phyloP scores from a whole-genome alignment of 805 yeast species.

The Lachancea sp. region DNA sequence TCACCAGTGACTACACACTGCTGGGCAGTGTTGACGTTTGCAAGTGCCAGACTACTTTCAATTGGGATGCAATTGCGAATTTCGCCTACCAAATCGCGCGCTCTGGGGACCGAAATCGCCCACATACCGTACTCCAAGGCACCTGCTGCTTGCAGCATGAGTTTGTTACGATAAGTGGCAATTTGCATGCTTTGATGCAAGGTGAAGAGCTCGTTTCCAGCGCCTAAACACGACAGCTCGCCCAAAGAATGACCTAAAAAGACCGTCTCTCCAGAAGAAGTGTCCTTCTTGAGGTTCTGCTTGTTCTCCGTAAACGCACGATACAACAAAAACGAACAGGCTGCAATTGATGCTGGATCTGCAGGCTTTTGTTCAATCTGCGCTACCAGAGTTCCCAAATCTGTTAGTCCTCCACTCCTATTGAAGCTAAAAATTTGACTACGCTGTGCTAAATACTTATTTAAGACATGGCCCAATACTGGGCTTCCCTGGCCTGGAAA shows the following conservation, averaged over 20 bases:
- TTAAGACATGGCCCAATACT: constrained; percentile 21
- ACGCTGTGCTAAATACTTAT: constrained; percentile 20
- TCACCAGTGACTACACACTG: constrained; percentile 32
- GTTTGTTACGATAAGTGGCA: constrained; percentile 29
- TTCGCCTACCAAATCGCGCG: constrained; percentile 23
- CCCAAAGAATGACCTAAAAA: constrained; percentile 34
- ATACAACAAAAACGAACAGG: constrained; percentile 26
- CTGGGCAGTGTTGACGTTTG: constrained; percentile 29
- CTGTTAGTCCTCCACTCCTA: constrained; percentile 5
- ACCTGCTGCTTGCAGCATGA: constrained; percentile 30
- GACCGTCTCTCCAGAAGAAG: constrained; percentile 2
- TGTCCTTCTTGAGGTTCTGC: not conserved
- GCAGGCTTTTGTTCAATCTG: constrained; percentile 23
- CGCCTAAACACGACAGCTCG: constrained; percentile 28
- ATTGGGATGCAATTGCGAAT: constrained; percentile 11
- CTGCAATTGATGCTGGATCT: constrained; percentile 30
- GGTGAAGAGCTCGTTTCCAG: constrained; percentile 22
- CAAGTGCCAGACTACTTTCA: constrained; percentile 15
- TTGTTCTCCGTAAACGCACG: constrained; percentile 4
- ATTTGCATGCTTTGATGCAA: constrained; percentile 27
- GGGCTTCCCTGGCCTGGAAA: constrained; percentile 35
- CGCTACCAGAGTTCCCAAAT: constrained; percentile 14
- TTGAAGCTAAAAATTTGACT: constrained; percentile 3
- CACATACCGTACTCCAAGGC: constrained; percentile 27
- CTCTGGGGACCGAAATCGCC: constrained; percentile 29